Conservation (phyloP, 2,329 filamentous ascomycete genomes). For the Reticulascus tulasneorum region DNA sequence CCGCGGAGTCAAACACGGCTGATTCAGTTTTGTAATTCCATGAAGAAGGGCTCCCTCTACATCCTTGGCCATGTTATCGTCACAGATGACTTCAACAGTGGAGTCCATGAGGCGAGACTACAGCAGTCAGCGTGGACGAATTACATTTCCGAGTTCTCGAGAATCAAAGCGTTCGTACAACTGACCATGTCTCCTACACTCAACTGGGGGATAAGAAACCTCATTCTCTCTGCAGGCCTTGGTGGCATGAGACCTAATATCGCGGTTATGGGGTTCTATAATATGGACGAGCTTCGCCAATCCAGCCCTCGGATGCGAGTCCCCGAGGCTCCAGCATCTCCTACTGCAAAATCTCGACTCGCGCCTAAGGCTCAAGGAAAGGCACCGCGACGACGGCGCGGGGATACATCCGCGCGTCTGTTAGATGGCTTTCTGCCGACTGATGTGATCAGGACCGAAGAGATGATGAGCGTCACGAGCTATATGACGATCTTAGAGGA, state of each 20-base stretch:
- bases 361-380: conserved; percentile 27
- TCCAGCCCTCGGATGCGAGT: conserved; percentile 54
- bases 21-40: conserved; percentile 85
- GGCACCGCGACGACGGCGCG: conserved; percentile 33
- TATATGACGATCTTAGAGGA: conserved; percentile 85
- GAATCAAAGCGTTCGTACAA: conserved; percentile 86
- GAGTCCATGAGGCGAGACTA: conserved; percentile 74
- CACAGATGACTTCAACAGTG: conserved; percentile 72
- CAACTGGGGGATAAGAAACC: conserved; percentile 80
- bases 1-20: conserved; percentile 76
- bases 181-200: conserved; percentile 77
- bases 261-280: conserved; percentile 75
- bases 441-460: conserved; percentile 64
- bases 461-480: conserved; percentile 63
- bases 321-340: conserved; percentile 41
- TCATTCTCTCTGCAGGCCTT: conserved; percentile 75
- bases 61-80: conserved; percentile 87
- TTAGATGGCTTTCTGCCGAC: conserved; percentile 61
- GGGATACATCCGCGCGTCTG: conserved; percentile 52
- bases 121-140: conserved; percentile 82
- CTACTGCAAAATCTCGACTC: conserved; percentile 26
- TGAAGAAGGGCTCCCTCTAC: conserved; percentile 84
- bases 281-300: conserved; percentile 69
- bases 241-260: conserved; percentile 90
- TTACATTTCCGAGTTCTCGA: conserved; percentile 76